These are phyloP conservation scores for Neostapfia colusana DNA, from an alignment of 176 grass and related monocot genomes.

Conservation along the genomic window DNA sequence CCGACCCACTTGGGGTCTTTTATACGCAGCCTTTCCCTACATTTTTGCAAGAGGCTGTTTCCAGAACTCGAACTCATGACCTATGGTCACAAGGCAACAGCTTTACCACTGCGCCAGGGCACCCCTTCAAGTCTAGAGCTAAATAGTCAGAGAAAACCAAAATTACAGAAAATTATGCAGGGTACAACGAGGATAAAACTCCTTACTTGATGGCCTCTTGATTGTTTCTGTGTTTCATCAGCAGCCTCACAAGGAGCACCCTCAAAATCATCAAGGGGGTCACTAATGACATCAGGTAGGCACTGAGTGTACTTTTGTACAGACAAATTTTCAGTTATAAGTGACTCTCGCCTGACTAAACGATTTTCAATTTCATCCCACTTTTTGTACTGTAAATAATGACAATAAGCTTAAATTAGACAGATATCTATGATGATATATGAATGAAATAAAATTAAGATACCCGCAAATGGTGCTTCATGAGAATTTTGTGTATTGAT, in stretches of 20 bases:
- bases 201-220: constrained; percentile 88
- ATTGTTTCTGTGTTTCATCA: constrained; percentile 68
- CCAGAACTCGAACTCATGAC: too few species aligned
- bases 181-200: constrained; percentile 15
- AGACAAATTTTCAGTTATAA: constrained; percentile 67
- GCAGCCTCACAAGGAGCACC: constrained; percentile 64
- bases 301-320: constrained; percentile 72
- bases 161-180: constrained; percentile 5
- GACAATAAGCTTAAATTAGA: constrained; percentile 31
- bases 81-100: too few species aligned
- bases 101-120: too few species aligned
- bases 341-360: constrained; percentile 54
- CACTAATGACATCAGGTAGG: constrained; percentile 76
- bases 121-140: background rate
- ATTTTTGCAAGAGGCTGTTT: too few species aligned
- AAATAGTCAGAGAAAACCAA: constrained; percentile 1
- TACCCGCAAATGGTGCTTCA: constrained; percentile 89
- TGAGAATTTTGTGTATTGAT: constrained; percentile 83
- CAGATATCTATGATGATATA: constrained; percentile 13
- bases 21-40: too few species aligned
- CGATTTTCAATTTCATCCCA: constrained; percentile 86
- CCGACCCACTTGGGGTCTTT: too few species aligned
- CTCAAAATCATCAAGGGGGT: constrained; percentile 79
- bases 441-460: constrained; percentile 35
- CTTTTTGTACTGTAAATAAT: constrained; percentile 73